phyloP scores from a whole-genome alignment of 202 grass and related monocot genomes.

The Digitaria exilis region DNA sequence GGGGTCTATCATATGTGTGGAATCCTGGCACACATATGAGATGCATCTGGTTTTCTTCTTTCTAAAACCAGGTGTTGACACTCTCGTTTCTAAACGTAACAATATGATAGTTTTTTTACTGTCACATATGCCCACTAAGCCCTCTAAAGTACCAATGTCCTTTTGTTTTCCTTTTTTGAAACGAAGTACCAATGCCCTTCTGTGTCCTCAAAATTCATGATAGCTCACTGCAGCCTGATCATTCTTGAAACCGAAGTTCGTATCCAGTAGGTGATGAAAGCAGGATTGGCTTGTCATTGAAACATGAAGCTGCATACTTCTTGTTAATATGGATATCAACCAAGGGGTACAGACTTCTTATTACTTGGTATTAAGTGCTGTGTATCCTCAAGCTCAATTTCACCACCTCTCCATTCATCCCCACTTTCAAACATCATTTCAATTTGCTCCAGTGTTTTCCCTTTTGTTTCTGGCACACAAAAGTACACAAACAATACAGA shows the following conservation, averaged over 20 bases:
- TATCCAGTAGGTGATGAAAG: too few species aligned
- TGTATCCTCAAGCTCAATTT: conserved; percentile 71
- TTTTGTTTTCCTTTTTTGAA: too few species aligned
- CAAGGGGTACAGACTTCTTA: conserved; percentile 47
- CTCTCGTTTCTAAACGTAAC: conserved; percentile 7
- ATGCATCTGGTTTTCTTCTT: too few species aligned
- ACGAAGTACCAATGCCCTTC: background rate
- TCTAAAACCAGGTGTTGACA: too few species aligned
- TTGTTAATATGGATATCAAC: conserved; percentile 26
- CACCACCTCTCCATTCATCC: conserved; percentile 59
- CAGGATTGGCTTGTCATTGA: conserved; percentile 4
- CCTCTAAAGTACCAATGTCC: too few species aligned
- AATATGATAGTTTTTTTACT: conserved; percentile 22
- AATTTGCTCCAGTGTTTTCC: conserved; percentile 91
- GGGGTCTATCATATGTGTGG: too few species aligned
- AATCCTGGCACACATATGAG: too few species aligned
- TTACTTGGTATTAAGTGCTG: conserved; percentile 60
- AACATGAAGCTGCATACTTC: conserved; percentile 21
- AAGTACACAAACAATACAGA: conserved; percentile 80
- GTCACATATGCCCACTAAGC: conserved; percentile 13
- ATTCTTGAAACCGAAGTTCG: conserved; percentile 4
- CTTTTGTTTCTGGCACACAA: conserved; percentile 89
- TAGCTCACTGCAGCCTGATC: background rate
- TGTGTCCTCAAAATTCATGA: background rate
- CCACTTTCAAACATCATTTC: conserved; percentile 80